Base-by-base conservation (phyloP, 2,329 filamentous ascomycete genomes). In the Cordyceps pruinosa region DNA sequence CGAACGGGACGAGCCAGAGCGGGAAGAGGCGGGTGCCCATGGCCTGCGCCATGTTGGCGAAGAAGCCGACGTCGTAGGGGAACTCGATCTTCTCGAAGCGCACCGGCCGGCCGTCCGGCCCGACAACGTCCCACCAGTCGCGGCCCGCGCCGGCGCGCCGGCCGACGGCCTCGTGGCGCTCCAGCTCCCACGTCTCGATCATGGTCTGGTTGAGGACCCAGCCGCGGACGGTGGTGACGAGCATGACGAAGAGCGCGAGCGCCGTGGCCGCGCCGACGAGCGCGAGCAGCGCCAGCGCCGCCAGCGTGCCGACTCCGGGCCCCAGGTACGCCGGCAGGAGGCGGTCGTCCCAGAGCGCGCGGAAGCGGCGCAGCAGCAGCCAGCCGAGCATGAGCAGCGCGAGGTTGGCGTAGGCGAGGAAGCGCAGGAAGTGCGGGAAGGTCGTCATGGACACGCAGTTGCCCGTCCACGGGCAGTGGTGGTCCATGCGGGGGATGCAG, bases 391-490 rank as follows among this genome's bases (percentile, higher is more conserved):
- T 70, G 73, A 85, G 85, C 63, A 90, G 83, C 2, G 86, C 77
- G 15, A 80, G 59, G 65, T 87, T 87, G 26, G 87, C 78, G 68
- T 84, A 92, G 61, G 84, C 68, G 44, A 94, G 76, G 73, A 94
- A 93, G 64, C 89, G 88, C 47, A 91, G 62, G 71, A 94, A 94
- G 73, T 93, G 86, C 8, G 90, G 89, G 65, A 91, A 89, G 1
- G 88, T 92, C 59, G 85, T 86, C 70, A 91, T 82, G 13, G 88
- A 91, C 54, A 94, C 88, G 74, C 90, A 95, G 72, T 92, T 93
- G 60, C 74, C 76, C 4, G 88, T 93, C 89, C 89, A 94, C 3
- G 89, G 88, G 67, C 89, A 94, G 73, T 95, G 89, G 72, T 91
- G 88, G 73, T 92, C 88, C 88, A 92, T 92, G 72, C 84, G 87